These are phyloP conservation scores for Chlamydomonas reinhardtii DNA, from an alignment of 163 green algal species.

Conservation along the genomic window DNA sequence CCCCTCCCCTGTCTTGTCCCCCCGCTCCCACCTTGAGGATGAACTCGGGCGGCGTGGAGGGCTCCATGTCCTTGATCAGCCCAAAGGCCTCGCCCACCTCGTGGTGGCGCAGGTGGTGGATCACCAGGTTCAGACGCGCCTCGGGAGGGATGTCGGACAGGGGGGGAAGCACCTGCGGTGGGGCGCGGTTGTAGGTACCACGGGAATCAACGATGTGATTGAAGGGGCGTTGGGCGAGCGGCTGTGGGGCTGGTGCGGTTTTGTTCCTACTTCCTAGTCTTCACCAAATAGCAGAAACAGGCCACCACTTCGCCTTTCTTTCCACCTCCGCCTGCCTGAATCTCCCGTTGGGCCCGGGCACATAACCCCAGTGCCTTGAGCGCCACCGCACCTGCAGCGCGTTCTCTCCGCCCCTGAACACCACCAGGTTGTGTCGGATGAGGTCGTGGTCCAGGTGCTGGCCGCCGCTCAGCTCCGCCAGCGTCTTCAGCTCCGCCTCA, in stretches of 20 bases:
- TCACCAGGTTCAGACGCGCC: slow-evolving; percentile 85
- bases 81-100: slow-evolving; percentile 75
- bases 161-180: slow-evolving; percentile 71
- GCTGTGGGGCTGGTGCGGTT: too few relatives aligned
- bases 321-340: too few relatives aligned
- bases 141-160: slow-evolving; percentile 79
- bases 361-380: too few relatives aligned
- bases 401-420: slow-evolving; percentile 83
- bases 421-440: slow-evolving; percentile 87
- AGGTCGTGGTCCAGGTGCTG: slow-evolving; percentile 77
- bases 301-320: too few relatives aligned
- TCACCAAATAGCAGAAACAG: too few relatives aligned
- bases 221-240: too few relatives aligned
- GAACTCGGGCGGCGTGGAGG: slow-evolving; percentile 83
- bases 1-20: too few relatives aligned
- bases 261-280: too few relatives aligned
- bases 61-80: slow-evolving; percentile 83
- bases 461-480: slow-evolving; percentile 62
- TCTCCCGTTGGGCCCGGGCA: too few relatives aligned
- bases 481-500: slow-evolving; percentile 68
- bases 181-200: too few relatives aligned
- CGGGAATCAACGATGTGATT: too few relatives aligned
- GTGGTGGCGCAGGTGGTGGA: slow-evolving; percentile 79
- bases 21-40: slow-evolving; percentile 78
- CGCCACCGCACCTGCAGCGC: slow-evolving; percentile 73